These are phyloP conservation scores for Entamoeba nuttalli DNA, from an alignment of 208 protist genomes.

Conservation along the genomic window DNA sequence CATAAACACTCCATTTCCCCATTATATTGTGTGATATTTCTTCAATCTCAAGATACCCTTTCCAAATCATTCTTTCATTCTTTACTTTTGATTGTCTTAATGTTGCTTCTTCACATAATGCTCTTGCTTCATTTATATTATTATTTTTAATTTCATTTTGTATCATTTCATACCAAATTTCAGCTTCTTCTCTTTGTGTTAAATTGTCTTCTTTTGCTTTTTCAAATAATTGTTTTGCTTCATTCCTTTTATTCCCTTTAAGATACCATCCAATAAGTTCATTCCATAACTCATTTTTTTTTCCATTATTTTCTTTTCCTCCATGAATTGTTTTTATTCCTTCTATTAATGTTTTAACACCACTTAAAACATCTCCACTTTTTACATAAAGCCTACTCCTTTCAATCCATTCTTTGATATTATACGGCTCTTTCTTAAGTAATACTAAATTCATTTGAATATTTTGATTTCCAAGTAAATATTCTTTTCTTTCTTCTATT, in stretches of 20 bases:
- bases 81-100: not conserved
- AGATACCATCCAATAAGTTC: not conserved
- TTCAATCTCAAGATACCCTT: not conserved
- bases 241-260: not conserved
- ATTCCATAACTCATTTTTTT: not conserved
- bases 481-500: not conserved
- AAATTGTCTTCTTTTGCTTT: not conserved
- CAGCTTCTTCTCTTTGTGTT: not conserved
- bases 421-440: not conserved
- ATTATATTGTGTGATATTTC: not conserved
- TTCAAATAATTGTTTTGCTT: not conserved
- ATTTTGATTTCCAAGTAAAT: not conserved
- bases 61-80: not conserved
- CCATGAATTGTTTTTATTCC: not conserved
- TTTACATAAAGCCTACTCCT: not conserved
- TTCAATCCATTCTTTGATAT: not conserved
- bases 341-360: not conserved
- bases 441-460: not conserved
- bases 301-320: not conserved
- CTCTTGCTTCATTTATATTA: not conserved
- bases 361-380: not conserved
- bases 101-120: not conserved
- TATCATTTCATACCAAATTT: not conserved
- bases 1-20: not conserved
- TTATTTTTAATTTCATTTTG: not conserved